These are phyloP conservation scores for Erysimum cheiranthoides DNA, from an alignment of 345 rosid species.

Conservation along the genomic window DNA sequence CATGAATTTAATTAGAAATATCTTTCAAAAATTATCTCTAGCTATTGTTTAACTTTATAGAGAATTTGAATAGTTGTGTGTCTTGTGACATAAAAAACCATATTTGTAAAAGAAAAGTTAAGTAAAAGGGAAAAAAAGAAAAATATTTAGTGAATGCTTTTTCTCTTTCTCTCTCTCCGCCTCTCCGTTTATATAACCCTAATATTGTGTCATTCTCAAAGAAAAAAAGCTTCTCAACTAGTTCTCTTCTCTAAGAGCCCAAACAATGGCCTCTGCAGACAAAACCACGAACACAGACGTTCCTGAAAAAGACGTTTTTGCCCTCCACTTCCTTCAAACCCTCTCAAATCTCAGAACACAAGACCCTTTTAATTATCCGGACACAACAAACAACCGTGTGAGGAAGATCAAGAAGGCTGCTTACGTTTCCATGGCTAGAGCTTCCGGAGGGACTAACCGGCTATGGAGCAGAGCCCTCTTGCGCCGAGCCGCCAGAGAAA, in stretches of 20 bases:
- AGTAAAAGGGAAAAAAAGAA: background rate
- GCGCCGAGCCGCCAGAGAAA: conserved; percentile 19
- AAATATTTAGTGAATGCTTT: background rate
- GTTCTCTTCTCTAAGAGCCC: conserved; percentile 26
- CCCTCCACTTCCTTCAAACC: conserved; percentile 42
- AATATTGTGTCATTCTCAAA: conserved; percentile 26
- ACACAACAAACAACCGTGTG: conserved; percentile 26
- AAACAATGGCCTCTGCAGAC: conserved; percentile 41
- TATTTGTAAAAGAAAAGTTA: conserved; percentile 14
- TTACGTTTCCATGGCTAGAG: conserved; percentile 47
- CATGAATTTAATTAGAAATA: background rate
- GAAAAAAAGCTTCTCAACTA: conserved; percentile 29
- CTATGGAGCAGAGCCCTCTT: conserved; percentile 48
- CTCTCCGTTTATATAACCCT: conserved; percentile 43
- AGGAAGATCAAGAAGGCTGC: conserved; percentile 48
- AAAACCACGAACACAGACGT: conserved; percentile 40
- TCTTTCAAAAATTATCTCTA: background rate
- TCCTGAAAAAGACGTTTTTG: conserved; percentile 38
- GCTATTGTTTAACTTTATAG: background rate
- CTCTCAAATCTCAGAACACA: conserved; percentile 44
- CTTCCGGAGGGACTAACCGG: conserved; percentile 34
- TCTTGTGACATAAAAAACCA: conserved; percentile 36
- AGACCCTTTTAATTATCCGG: conserved; percentile 16
- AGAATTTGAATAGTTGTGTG: conserved; percentile 21
- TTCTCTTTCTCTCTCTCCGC: conserved; percentile 14